Base-by-base conservation (phyloP, 2,329 filamentous ascomycete genomes). In the Fusarium sp. region DNA sequence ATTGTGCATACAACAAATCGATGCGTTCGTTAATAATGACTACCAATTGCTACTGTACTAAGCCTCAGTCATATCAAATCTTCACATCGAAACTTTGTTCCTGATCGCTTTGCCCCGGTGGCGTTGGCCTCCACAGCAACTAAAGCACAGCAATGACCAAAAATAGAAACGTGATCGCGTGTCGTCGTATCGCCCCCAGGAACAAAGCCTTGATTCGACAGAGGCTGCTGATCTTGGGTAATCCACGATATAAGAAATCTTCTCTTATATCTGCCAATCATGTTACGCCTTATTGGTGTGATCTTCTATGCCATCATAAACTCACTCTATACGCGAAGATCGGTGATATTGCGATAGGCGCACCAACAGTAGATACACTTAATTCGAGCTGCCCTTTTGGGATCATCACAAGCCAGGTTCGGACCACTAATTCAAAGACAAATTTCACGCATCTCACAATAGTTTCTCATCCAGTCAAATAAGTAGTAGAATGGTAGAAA, bases 131-230 rank as follows among this genome's bases (percentile, higher is more conserved):
- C 50, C 38, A 30, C 33, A 38, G 26, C 48, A 7, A 52, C 59
- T 46, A 59, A 61, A 59, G 35, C 56, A 59, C 33, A 27, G 32
- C 27, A 58, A 26, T 30, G 48, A 35, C 64, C 62, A 76, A 76
- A 76, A 76, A 76, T 76, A 75, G 74, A 66, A 67, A 56, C 35
- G 17, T 67, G 64, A 57, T 76, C 74, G 67, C 69, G 74, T 76
- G 74, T 69, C 49, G 20, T 62, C 53, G 60, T 69, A 67, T 72
- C 56, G 65, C 52, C 42, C 18, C 60, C 65, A 71, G 56, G 64
- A 73, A 70, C 70, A 64, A 32, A 33, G 53, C 46, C 57, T 60
- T 63, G 61, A 69, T 68, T 72, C 37, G 56, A 41, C 44, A 37
- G 49, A 54, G 41, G 15, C 38, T n/a, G 48, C 56, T 55, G 65